Conservation (phyloP, 768 basidiomycete genomes). For the Pulveroboletus frians region DNA sequence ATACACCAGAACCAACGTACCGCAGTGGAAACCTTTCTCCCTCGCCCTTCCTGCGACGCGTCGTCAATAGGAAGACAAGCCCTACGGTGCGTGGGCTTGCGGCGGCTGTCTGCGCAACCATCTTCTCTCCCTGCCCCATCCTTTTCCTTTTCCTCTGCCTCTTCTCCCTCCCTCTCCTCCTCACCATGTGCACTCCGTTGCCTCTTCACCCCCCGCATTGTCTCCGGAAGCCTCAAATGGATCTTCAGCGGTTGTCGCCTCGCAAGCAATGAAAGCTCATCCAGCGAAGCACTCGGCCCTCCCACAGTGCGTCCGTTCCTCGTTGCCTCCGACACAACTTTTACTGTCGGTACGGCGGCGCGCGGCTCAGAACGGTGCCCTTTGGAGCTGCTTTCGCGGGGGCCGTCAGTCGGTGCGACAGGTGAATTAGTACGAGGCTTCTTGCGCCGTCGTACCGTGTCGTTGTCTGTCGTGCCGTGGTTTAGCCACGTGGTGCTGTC, state of each 20-base stretch:
- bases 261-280: conserved; percentile 15
- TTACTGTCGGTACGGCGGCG: not conserved
- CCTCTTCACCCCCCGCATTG: conserved; percentile 12
- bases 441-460: not conserved
- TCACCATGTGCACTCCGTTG: conserved; percentile 3
- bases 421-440: not conserved
- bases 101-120: not conserved
- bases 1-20: conserved; percentile 1
- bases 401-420: not conserved
- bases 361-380: not conserved
- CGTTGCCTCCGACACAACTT: not conserved
- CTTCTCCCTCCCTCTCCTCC: not conserved
- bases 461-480: too few relatives aligned
- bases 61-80: not conserved
- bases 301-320: conserved; percentile 1
- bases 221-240: conserved; percentile 3
- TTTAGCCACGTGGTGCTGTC: not conserved
- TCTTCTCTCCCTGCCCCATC: not conserved
- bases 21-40: not conserved
- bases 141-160: not conserved
- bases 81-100: too few relatives aligned
- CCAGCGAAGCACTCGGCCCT: conserved; percentile 18
- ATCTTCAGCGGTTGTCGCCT: conserved; percentile 12
- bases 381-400: not conserved
- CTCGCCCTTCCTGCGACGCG: not conserved